These are phyloP conservation scores for Martiniozyma asiatica DNA, from an alignment of 1,139 yeast genomes.

Conservation along the genomic window DNA sequence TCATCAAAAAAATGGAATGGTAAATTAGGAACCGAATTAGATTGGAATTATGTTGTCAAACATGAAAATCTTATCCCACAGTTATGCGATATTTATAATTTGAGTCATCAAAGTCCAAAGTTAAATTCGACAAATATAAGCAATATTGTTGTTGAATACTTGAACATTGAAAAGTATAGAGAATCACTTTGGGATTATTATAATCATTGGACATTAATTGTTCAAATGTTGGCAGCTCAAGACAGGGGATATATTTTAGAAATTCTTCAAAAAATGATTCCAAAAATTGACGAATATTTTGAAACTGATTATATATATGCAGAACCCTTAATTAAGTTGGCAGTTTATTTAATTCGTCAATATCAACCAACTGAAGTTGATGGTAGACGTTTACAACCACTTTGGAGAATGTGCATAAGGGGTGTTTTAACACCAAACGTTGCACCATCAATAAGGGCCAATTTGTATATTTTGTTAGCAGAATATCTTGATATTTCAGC, in stretches of 20 bases:
- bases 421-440: slow-evolving; percentile 65
- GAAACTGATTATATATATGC: slow-evolving; percentile 57
- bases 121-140: no score
- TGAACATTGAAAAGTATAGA: no score
- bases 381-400: slow-evolving; percentile 42
- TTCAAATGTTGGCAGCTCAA: no score
- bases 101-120: no score
- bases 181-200: no score
- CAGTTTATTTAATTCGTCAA: slow-evolving; percentile 65
- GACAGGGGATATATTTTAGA: slow-evolving; percentile 73
- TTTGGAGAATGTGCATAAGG: slow-evolving; percentile 61
- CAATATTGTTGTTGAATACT: no score
- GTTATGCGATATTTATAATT: no score
- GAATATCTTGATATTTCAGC: slow-evolving; percentile 54
- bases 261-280: slow-evolving; percentile 62
- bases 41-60: no score
- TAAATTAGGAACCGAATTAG: no score
- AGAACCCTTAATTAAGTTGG: slow-evolving; percentile 63
- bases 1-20: no score
- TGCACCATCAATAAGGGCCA: slow-evolving; percentile 59
- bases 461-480: slow-evolving; percentile 63
- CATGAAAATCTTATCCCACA: no score
- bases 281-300: slow-evolving; percentile 64
- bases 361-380: slow-evolving; percentile 31
- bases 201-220: no score